Conservation (phyloP, 2,329 filamentous ascomycete species). For the Colletotrichum destructivum region DNA sequence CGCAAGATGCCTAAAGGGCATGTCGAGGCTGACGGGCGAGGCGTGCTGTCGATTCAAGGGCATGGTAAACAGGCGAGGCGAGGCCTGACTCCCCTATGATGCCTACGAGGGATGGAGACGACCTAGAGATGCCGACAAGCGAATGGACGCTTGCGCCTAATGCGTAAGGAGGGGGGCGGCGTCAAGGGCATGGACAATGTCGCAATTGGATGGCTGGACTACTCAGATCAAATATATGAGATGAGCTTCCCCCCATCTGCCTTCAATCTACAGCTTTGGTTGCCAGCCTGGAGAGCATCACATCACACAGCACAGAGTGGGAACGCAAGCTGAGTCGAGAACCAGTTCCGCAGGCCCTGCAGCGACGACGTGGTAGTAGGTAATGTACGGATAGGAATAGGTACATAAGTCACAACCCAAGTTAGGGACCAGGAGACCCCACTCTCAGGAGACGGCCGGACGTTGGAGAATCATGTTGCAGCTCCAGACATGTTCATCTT, state of each 20-base stretch:
- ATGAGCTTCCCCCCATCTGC: conserved; percentile 8
- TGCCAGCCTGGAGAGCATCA: background rate
- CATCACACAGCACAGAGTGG: conserved; percentile 23
- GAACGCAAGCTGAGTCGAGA: conserved; percentile 36
- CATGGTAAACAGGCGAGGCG: background rate
- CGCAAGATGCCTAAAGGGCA: conserved; percentile 14
- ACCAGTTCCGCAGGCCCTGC: conserved; percentile 35
- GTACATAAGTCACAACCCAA: background rate
- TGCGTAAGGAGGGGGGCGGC: background rate
- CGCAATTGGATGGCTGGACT: conserved; percentile 17
- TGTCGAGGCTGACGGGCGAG: conserved; percentile 22
- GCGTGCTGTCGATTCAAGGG: background rate
- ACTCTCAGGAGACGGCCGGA: conserved; percentile 40
- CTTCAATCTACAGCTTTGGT: conserved; percentile 7
- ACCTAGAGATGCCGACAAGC: conserved; percentile 4
- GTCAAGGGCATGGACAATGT: conserved; percentile 11
- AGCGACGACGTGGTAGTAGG: conserved; percentile 9
- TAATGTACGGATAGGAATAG: no score
- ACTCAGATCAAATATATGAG: conserved; percentile 3
- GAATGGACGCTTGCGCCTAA: conserved; percentile 18
- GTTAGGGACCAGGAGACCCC: conserved; percentile 11
- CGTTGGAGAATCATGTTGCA: conserved; percentile 39
- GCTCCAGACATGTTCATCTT: conserved; percentile 42
- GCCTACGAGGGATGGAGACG: conserved; percentile 19
- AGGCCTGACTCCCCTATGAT: background rate